phyloP scores from a whole-genome alignment of 352 stramenopile species.

The Blastocystis sp. region DNA sequence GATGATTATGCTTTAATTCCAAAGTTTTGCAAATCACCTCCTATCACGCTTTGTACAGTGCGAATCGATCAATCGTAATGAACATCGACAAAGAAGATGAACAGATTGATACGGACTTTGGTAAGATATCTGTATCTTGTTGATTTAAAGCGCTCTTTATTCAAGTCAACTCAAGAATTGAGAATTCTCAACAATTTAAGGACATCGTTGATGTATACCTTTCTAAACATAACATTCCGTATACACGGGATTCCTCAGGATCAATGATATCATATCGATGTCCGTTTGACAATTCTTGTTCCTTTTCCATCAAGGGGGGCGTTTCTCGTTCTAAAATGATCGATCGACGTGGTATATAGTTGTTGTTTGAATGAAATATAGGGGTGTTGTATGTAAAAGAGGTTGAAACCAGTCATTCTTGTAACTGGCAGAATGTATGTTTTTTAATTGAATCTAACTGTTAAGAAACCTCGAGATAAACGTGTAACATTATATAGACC shows the following conservation, averaged over 20 bases:
- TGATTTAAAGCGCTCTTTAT: not conserved
- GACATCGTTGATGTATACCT: slow-evolving; percentile 31
- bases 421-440: slow-evolving; percentile 12
- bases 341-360: not conserved
- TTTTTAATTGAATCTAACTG: not conserved
- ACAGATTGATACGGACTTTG: slow-evolving; percentile 29
- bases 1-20: not conserved
- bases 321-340: slow-evolving; percentile 12
- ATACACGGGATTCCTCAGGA: slow-evolving; percentile 26
- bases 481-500: slow-evolving; percentile 36
- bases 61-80: not conserved
- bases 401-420: slow-evolving; percentile 1
- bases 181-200: slow-evolving; percentile 19
- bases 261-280: slow-evolving; percentile 26
- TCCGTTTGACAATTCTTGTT: slow-evolving; percentile 18
- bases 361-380: not conserved
- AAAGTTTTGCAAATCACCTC: not conserved
- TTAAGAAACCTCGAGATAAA: slow-evolving; percentile 15
- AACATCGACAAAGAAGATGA: slow-evolving; percentile 57
- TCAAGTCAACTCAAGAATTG: not conserved
- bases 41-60: not conserved
- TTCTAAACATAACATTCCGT: slow-evolving; percentile 58
- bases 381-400: not conserved
- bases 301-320: slow-evolving; percentile 38
- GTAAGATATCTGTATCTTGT: not conserved